Percentiles rank a stretch among this genome's conserved stretches.
These are phyloP conservation scores for Linaria vulgaris DNA, from an alignment of 257 asterid genomes.

Conservation along the genomic window DNA sequence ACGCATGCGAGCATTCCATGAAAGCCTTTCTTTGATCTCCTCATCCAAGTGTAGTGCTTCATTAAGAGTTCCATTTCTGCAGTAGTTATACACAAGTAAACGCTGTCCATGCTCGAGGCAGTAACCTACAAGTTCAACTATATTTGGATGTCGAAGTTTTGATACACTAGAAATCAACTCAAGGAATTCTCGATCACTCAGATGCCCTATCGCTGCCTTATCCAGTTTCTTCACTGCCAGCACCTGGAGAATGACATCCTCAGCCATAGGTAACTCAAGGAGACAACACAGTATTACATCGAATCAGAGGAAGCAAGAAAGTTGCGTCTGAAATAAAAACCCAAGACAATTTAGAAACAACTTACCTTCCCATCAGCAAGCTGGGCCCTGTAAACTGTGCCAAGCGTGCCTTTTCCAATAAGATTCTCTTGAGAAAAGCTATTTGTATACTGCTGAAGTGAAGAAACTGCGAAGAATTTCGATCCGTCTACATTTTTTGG, in stretches of 20 bases:
- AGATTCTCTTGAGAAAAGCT: slow-evolving; percentile 87
- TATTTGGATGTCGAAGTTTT: slow-evolving; percentile 58
- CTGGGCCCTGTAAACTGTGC: slow-evolving; percentile 71
- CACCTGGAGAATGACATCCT: slow-evolving; percentile 41
- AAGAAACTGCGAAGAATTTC: slow-evolving; percentile 55
- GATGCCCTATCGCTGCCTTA: slow-evolving; percentile 39
- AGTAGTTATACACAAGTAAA: slow-evolving; percentile 68
- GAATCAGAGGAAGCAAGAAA: not conserved
- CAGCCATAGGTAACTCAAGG: slow-evolving; percentile 2
- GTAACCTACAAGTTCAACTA: slow-evolving; percentile 73
- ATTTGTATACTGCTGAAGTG: slow-evolving; percentile 82
- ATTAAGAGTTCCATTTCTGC: slow-evolving; percentile 68
- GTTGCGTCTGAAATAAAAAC: not conserved
- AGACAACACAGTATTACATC: slow-evolving; percentile 1
- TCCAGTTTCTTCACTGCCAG: slow-evolving; percentile 87
- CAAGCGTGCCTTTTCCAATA: slow-evolving; percentile 74
- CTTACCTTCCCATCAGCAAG: slow-evolving; percentile 76
- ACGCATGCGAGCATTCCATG: slow-evolving; percentile 80
- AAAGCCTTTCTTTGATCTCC: slow-evolving; percentile 60
- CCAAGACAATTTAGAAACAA: slow-evolving; percentile 10
- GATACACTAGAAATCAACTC: slow-evolving; percentile 63
- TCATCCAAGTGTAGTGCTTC: slow-evolving; percentile 78
- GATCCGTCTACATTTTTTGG: slow-evolving; percentile 35
- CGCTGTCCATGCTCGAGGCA: slow-evolving; percentile 85
- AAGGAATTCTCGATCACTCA: slow-evolving; percentile 65